Base-by-base conservation (phyloP, 2,329 filamentous ascomycete species). In the Chaetomium sp. region DNA sequence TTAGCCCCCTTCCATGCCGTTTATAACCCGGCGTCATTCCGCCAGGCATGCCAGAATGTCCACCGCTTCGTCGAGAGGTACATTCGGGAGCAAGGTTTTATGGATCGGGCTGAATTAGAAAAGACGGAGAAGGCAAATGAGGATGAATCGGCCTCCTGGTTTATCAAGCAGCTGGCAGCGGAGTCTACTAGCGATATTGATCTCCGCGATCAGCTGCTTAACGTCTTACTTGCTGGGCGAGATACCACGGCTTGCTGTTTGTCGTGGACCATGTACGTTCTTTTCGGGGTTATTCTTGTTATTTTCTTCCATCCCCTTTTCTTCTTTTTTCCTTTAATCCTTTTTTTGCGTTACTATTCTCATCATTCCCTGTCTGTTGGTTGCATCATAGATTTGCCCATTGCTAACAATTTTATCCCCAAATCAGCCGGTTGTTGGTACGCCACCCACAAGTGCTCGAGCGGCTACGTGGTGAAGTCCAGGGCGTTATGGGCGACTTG, bases 1-100 rank as follows among this genome's bases (percentile, higher is more conserved):
- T 52, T 71, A 3, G 64, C 62, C 0, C 56, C 55, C 1, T 56
- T 70, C 5, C 62, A 61, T 38, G 64, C 59, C 52, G 42, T 69
- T 9, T 58, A 67, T 12, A 64, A 61, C 8, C 56, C 64, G 0
- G 63, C 62, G 11, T 59, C 65, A 12, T 71, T 70, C 56, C 62
- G 61, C 6, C 54, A 64, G 10, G 67, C 68, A 6, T 62, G 62
- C 49, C 49, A 40, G 12, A 57, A 33, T 14, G 57, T 63, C 27
- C 57, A 61, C 41, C 34, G n/a, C 3, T 63, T 60, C 36, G 54
- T 62, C 36, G 62, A 64, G 47, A 38, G 49, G 9, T 62, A 62
- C 34, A 62, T 64, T 11, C 49, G 45, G 3, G 59, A 59, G 40
- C 52, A 52, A 10, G 35, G 49, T 5, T 42, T 59, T 14, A 57